Percentiles rank a stretch among this genome's conserved stretches.
Conservation (phyloP, 495 filamentous ascomycete genomes). For the Lophium mytilinum region DNA sequence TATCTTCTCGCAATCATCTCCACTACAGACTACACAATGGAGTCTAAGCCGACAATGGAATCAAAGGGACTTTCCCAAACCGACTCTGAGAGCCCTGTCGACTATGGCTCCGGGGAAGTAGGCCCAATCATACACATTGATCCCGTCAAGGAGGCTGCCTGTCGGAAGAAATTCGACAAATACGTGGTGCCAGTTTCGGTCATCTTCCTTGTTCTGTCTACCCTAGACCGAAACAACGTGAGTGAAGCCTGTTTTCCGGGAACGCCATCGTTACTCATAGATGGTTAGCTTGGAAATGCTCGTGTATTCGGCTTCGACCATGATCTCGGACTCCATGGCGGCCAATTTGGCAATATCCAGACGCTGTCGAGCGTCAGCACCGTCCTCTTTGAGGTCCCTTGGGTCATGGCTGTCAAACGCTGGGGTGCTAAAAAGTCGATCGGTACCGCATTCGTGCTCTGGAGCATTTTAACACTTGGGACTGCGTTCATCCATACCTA, state of each 20-base stretch:
- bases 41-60: not conserved
- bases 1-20: not conserved
- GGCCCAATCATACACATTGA: constrained; percentile 3
- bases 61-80: not conserved
- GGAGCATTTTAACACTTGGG: constrained; percentile 9
- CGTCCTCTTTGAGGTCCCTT: constrained; percentile 10
- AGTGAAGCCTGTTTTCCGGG: not conserved
- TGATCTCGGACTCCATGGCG: constrained; percentile 13
- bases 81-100: not conserved
- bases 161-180: constrained; percentile 2
- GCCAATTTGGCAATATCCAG: constrained; percentile 28
- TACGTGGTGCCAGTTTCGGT: constrained; percentile 3
- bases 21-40: not conserved
- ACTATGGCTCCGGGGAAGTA: constrained; percentile 1
- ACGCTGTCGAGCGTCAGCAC: constrained; percentile 18
- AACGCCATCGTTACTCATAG: not conserved
- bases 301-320: constrained; percentile 27
- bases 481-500: constrained; percentile 17
- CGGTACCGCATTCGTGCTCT: constrained; percentile 6
- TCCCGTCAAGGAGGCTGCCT: not conserved
- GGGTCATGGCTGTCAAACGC: constrained; percentile 9
- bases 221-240: constrained; percentile 6
- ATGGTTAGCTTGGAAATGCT: constrained; percentile 27
- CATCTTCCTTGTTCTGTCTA: constrained; percentile 2
- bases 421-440: constrained; percentile 8